Evolutionary conservation across 129 eudicot genomes (phyloP), one percentile per base, ranked within the genome.

Genomic region (Kitagawia praeruptora): DNA sequence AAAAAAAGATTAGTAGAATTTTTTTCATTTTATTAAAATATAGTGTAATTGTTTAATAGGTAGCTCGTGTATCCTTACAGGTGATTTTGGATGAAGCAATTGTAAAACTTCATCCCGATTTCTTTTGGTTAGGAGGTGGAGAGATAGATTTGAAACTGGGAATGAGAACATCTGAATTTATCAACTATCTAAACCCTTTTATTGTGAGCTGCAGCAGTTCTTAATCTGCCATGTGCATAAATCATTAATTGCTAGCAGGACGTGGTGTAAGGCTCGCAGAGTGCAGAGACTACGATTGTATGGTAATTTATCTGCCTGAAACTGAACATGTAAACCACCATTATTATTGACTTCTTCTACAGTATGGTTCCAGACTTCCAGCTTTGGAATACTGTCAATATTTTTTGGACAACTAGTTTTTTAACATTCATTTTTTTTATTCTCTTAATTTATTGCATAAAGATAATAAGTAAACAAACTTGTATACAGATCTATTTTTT

Each of bases 41-140:
- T 40, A 1, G 19, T 61, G 39, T 40, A 54, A 40, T 4, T n/a
- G 15, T 64, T 45, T 54, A 15, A 28, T 16, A 34, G 40, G 23
- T 37, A 71, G 28, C n/a, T 34, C 47, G 25, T 72, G 34, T n/a
- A 51, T 66, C 56, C 18, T 84, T 78, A 16, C 83, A 96, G 99
- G 98, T 96, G 80, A 96, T 96, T 75, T 80, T 96, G 89, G 99
- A 96, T 48, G 99, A 96, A 90, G 98, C 97, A 77, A 92, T 96
- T 69, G 88, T 82, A 63, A 92, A 96, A 87, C 97, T 92, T 48
- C 51, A 79, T 76, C 96, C 98, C 13, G 93, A 90, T 49, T 96
- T 81, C 87, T 96, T 96, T 85, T 95, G 99, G 99, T 77, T 96
- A 80, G 99, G 99, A 44, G 99, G 99, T 58, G 99, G 98, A 40